A percentile compares a stretch with the other conserved stretches of the same genome.
These are phyloP conservation scores for Ananas comosus DNA, from an alignment of 176 grass and related monocot species.

Conservation along the genomic window DNA sequence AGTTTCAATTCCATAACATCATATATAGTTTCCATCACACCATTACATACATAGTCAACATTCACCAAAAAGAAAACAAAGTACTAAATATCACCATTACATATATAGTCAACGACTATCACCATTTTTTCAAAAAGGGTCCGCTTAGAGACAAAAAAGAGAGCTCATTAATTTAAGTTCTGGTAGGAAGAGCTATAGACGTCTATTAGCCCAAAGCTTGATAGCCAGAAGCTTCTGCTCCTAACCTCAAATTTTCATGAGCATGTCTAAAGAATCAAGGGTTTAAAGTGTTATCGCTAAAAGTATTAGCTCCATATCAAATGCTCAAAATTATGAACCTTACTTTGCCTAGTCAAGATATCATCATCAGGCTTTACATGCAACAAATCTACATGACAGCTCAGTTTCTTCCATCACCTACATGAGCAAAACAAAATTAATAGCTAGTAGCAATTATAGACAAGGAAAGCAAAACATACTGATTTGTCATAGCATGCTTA, in stretches of 20 bases:
- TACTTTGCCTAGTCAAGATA: conserved; percentile 83
- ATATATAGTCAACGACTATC: too few species aligned
- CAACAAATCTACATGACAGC: conserved; percentile 74
- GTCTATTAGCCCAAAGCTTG: too few species aligned
- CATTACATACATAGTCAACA: too few species aligned
- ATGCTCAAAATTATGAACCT: conserved; percentile 20
- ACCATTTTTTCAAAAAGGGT: too few species aligned
- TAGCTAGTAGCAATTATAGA: not conserved
- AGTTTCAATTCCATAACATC: too few species aligned
- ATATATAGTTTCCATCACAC: too few species aligned
- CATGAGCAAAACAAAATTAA: not conserved
- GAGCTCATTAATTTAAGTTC: too few species aligned
- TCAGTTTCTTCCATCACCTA: conserved; percentile 79
- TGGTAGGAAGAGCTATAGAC: too few species aligned
- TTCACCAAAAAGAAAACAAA: too few species aligned
- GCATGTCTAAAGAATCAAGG: not conserved
- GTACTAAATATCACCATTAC: too few species aligned
- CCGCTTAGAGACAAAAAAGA: too few species aligned
- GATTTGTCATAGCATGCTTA: not conserved
- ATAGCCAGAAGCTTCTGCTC: too few species aligned
- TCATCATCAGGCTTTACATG: conserved; percentile 77
- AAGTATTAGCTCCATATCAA: not conserved
- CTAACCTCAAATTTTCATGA: conserved; percentile 1
- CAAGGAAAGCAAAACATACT: not conserved
- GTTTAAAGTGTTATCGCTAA: not conserved